phyloP scores from a whole-genome alignment of 306 rosid species.

The Vigna reflexopilosa region DNA sequence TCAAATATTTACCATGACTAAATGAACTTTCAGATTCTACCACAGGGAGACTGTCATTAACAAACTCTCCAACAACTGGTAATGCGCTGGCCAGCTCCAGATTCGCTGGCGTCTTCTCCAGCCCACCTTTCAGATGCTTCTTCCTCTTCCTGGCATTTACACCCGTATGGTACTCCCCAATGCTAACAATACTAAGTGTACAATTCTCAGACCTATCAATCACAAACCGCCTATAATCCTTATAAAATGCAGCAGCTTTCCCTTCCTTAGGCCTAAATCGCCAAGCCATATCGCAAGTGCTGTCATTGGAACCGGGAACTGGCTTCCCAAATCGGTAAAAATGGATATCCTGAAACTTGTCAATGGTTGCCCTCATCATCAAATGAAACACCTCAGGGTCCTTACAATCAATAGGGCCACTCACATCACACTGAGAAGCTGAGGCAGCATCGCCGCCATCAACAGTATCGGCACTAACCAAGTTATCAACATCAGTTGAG shows the following conservation, averaged over 20 bases:
- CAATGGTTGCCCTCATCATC: conserved; percentile 91
- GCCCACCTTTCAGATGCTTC: conserved; percentile 68
- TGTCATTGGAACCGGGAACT: conserved; percentile 62
- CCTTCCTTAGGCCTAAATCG: conserved; percentile 97
- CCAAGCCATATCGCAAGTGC: conserved; percentile 98
- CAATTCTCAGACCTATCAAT: conserved; percentile 73
- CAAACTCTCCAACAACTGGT: conserved; percentile 87
- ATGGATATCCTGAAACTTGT: conserved; percentile 88
- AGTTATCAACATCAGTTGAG: conserved; percentile 65
- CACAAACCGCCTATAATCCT: conserved; percentile 94
- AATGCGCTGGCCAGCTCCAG: conserved; percentile 50
- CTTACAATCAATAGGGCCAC: conserved; percentile 75
- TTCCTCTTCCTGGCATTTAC: conserved; percentile 91
- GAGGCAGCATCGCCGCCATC: conserved; percentile 29
- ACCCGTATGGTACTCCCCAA: conserved; percentile 93
- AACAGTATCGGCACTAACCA: conserved; percentile 34
- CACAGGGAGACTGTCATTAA: conserved; percentile 84
- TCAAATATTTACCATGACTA: conserved; percentile 73
- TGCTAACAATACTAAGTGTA: conserved; percentile 63
- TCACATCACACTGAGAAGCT: conserved; percentile 54
- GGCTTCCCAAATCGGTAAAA: conserved; percentile 93
- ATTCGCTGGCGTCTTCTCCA: conserved; percentile 67
- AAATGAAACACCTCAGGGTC: conserved; percentile 94
- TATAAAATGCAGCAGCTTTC: conserved; percentile 85
- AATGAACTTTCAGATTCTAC: conserved; percentile 89